A percentile compares a stretch with the other conserved stretches of the same genome.
phyloP scores from a whole-genome alignment of 1,284 basidiomycete species.

The Grifola frondosa region DNA sequence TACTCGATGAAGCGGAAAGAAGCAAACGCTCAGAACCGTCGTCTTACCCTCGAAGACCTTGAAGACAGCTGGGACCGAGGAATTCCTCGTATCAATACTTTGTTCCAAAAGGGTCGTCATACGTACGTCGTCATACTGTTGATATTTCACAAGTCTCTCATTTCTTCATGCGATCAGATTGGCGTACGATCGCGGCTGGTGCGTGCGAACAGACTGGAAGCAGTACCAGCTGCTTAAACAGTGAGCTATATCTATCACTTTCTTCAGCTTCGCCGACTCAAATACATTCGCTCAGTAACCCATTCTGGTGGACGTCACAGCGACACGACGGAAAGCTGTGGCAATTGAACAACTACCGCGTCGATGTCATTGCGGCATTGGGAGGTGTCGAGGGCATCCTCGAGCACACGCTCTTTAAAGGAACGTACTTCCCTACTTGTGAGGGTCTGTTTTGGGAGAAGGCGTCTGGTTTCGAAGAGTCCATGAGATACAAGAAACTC shows the following conservation, averaged over 20 bases:
- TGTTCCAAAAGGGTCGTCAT: conserved; percentile 97
- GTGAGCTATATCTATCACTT: conserved; percentile 45
- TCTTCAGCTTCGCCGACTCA: neutral
- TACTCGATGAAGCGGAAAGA: conserved; percentile 99
- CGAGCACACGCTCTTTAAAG: conserved; percentile 94
- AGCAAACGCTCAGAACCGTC: conserved; percentile 93
- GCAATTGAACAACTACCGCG: conserved; percentile 96
- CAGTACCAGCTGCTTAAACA: conserved; percentile 93
- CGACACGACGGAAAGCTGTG: conserved; percentile 97
- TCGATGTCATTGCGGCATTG: conserved; percentile 95
- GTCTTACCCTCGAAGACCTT: conserved; percentile 91
- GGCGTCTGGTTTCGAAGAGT: conserved; percentile 87
- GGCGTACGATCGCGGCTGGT: conserved; percentile 97
- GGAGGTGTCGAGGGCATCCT: conserved; percentile 94
- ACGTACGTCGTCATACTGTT: conserved; percentile 47
- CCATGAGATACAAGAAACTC: conserved; percentile 91
- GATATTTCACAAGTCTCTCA: too few species aligned
- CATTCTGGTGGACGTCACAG: conserved; percentile 98
- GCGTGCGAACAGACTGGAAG: conserved; percentile 94
- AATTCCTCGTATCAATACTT: conserved; percentile 94
- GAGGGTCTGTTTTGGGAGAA: conserved; percentile 93
- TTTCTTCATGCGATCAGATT: conserved; percentile 62
- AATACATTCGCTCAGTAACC: conserved; percentile 56
- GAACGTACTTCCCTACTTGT: conserved; percentile 88
- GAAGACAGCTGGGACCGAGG: conserved; percentile 98